Conservation (phyloP, 768 basidiomycete species). For the Tephrocybe rancida region DNA sequence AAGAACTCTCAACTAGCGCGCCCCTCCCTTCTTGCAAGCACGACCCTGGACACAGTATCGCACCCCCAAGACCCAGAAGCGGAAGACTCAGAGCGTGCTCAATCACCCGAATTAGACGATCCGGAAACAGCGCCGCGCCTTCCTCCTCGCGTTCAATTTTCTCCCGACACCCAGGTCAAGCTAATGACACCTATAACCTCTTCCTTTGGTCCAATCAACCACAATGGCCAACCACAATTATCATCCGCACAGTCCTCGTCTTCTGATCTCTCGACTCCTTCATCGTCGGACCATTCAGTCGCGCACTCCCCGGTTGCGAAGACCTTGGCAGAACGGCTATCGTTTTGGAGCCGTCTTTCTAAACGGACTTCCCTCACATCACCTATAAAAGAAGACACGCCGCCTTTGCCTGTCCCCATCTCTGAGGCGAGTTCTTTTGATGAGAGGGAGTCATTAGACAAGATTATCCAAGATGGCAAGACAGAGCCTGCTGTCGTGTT, state of each 20-base stretch:
- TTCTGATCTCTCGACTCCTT: conserved; percentile 58
- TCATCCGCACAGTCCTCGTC: conserved; percentile 44
- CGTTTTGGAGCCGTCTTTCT: conserved; percentile 73
- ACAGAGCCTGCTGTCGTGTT: conserved; percentile 57
- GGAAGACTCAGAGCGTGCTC: conserved; percentile 9
- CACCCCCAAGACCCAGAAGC: conserved; percentile 9
- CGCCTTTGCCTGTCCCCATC: conserved; percentile 15
- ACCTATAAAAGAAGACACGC: conserved; percentile 6
- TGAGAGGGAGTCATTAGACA: conserved; percentile 41
- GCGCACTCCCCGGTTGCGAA: conserved; percentile 59
- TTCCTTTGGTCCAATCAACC: conserved; percentile 23
- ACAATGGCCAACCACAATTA: conserved; percentile 22
- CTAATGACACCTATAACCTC: conserved; percentile 39
- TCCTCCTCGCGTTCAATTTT: conserved; percentile 54
- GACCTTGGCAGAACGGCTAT: conserved; percentile 63
- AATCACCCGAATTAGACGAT: conserved; percentile 14
- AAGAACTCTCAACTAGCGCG: conserved; percentile 46
- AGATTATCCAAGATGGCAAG: conserved; percentile 45
- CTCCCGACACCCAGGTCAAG: conserved; percentile 47
- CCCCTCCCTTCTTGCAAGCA: conserved; percentile 44
- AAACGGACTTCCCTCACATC: conserved; percentile 36
- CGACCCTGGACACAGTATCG: conserved; percentile 21
- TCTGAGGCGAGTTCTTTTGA: conserved; percentile 12
- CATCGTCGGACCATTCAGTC: conserved; percentile 50
- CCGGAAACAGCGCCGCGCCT: conserved; percentile 17